Evolutionary conservation across 768 basidiomycete species (phyloP).

Genomic region (Boletus coccyginus): DNA sequence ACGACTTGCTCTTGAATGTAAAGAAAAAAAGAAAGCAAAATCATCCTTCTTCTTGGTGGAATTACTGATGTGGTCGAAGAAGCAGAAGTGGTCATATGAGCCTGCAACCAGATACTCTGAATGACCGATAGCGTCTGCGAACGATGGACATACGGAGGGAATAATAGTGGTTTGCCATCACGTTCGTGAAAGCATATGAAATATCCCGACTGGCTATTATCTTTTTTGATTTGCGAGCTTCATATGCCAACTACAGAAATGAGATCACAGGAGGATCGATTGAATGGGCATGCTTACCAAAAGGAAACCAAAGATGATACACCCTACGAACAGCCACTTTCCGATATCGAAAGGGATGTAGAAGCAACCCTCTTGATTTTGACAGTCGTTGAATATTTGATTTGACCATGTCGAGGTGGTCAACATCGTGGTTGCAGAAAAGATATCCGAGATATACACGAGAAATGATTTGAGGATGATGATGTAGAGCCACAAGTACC

Average conservation of each 20-base stretch:
- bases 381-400: conserved; percentile 81
- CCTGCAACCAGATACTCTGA: conserved; percentile 41
- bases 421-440: conserved; percentile 96
- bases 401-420: conserved; percentile 88
- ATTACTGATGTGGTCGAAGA: conserved; percentile 94
- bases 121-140: not conserved
- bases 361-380: conserved; percentile 63
- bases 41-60: conserved; percentile 97
- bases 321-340: conserved; percentile 96
- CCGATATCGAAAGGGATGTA: conserved; percentile 85
- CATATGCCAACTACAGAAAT: conserved; percentile 74
- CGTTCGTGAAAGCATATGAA: conserved; percentile 96
- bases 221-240: conserved; percentile 86
- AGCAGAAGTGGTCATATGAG: conserved; percentile 96
- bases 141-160: conserved; percentile 70
- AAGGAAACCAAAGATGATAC: conserved; percentile 98
- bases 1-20: conserved; percentile 87
- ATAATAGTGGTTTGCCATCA: conserved; percentile 96
- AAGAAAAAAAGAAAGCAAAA: conserved; percentile 99
- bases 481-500: conserved; percentile 92
- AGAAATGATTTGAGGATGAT: conserved; percentile 93
- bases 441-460: conserved; percentile 97
- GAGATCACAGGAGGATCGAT: conserved; percentile 1
- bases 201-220: conserved; percentile 96
- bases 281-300: conserved; percentile 52